Evolutionary conservation across 148 eudicot species (phyloP), one percentile per base, ranked within the genome.

Genomic region (Persicaria maculosa): DNA sequence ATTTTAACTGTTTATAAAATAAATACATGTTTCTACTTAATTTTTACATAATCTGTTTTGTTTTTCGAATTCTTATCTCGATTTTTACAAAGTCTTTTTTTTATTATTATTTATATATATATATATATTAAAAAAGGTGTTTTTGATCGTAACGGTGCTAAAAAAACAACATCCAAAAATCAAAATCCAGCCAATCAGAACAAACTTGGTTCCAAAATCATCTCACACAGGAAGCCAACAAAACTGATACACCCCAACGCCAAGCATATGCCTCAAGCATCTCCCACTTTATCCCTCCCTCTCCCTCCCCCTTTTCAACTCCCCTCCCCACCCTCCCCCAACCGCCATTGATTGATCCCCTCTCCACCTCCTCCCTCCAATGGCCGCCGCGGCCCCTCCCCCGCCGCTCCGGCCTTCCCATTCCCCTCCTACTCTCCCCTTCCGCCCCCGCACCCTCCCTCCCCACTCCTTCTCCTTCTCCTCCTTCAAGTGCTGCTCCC

Each of bases 211-310:
- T 31, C 40, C 40, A 31, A 31, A 31, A 31, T 31, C 40, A 31
- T 31, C 40, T 31, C 40, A 31, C 40, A 31, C 40, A 31, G 40
- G 40, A 0, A 31, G 40, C 40, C 40, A 31, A 31, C 40, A 31
- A 31, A 31, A 31, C 40, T 31, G 40, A 31, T 31, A 16, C 11
- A 69, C 31, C 1, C 2, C 25, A 47, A 31, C 40, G 40, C 40
- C 11, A 9, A 71, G 86, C 74, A 83, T 86, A 86, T 86, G 81
- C 86, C 76, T 78, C 71, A 64, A 46, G 89, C 61, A 81, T 86
- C 85, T 86, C 83, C 77, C 47, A 75, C 74, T 55, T 40, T 43
- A 73, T 55, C 75, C 55, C 40, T 8, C 17, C 44, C n/a, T 36
- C 80, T 52, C n/a, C 44, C 11, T 4, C 65, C 36, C 9, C 7